Evolutionary conservation across 495 filamentous ascomycete species (phyloP).

Genomic region (Podospora conica): DNA sequence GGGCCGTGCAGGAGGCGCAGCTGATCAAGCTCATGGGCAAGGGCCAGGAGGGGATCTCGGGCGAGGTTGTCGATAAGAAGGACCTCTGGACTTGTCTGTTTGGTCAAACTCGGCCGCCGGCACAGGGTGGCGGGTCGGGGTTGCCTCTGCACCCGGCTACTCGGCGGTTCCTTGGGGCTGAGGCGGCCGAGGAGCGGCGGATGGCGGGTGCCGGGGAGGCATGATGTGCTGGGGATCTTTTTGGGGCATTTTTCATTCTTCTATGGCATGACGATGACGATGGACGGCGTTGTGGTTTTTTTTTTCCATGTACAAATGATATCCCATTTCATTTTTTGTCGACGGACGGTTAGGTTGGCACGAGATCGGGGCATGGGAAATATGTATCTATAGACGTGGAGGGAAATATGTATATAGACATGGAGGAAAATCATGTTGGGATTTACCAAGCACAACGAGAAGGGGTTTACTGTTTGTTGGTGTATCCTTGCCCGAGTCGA

Average conservation of each 20-base stretch:
- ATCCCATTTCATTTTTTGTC: neutral
- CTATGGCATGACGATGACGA: neutral
- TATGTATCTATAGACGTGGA: too few relatives aligned
- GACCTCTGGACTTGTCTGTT: constrained; percentile 92
- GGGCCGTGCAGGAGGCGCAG: constrained; percentile 67
- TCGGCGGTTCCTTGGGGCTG: constrained; percentile 26
- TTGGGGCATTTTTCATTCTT: neutral
- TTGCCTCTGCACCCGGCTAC: constrained; percentile 13
- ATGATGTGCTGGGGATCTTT: neutral
- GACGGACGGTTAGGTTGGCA: too few relatives aligned
- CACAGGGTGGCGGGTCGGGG: constrained; percentile 10
- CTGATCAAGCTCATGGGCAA: constrained; percentile 63
- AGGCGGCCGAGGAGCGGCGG: constrained; percentile 24
- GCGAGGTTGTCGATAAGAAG: constrained; percentile 70
- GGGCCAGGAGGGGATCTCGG: constrained; percentile 60
- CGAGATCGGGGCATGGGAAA: neutral
- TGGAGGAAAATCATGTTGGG: too few relatives aligned
- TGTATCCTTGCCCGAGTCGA: too few relatives aligned
- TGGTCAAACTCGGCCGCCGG: constrained; percentile 41
- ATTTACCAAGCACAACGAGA: too few relatives aligned
- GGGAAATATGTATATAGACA: too few relatives aligned
- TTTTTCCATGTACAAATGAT: neutral
- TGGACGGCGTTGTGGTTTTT: neutral
- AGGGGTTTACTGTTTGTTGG: too few relatives aligned
- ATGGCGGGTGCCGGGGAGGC: neutral